A percentile compares a stretch with the other conserved stretches of the same genome.
phyloP scores from a whole-genome alignment of 352 stramenopile species.

The Phytophthora ohioensis region DNA sequence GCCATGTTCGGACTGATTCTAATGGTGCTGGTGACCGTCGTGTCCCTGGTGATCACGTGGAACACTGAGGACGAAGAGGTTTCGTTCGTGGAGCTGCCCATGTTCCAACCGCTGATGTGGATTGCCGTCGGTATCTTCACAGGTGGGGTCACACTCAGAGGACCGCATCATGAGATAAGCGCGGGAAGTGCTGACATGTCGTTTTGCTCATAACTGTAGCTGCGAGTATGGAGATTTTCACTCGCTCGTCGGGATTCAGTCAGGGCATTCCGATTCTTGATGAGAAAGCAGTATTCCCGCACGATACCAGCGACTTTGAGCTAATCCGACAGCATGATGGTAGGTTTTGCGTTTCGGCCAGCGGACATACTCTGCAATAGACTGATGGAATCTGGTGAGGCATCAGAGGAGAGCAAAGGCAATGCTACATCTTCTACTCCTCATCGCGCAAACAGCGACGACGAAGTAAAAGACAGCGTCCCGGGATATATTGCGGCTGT shows the following conservation, averaged over 20 bases:
- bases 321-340: constrained; percentile 58
- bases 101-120: constrained; percentile 87
- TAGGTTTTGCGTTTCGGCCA: constrained; percentile 12
- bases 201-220: constrained; percentile 35
- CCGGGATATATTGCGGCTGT: constrained; percentile 43
- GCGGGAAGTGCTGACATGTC: constrained; percentile 8
- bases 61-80: constrained; percentile 49
- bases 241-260: constrained; percentile 22
- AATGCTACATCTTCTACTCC: neutral
- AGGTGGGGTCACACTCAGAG: constrained; percentile 32
- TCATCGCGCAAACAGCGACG: constrained; percentile 17
- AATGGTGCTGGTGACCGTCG: constrained; percentile 68
- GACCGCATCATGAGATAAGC: neutral
- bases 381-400: constrained; percentile 5
- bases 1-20: constrained; percentile 75
- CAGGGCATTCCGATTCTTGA: constrained; percentile 51
- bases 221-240: constrained; percentile 62
- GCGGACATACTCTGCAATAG: neutral
- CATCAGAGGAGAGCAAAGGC: neutral
- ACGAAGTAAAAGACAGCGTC: constrained; percentile 46
- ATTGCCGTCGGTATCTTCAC: constrained; percentile 83
- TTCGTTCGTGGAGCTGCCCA: constrained; percentile 62
- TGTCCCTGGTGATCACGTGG: constrained; percentile 70
- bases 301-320: constrained; percentile 66
- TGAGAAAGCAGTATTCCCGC: constrained; percentile 67